A percentile compares a stretch with the other conserved stretches of the same genome.
Evolutionary conservation across 176 grass and related monocot genomes (phyloP).

Genomic region (Bromus sterilis): DNA sequence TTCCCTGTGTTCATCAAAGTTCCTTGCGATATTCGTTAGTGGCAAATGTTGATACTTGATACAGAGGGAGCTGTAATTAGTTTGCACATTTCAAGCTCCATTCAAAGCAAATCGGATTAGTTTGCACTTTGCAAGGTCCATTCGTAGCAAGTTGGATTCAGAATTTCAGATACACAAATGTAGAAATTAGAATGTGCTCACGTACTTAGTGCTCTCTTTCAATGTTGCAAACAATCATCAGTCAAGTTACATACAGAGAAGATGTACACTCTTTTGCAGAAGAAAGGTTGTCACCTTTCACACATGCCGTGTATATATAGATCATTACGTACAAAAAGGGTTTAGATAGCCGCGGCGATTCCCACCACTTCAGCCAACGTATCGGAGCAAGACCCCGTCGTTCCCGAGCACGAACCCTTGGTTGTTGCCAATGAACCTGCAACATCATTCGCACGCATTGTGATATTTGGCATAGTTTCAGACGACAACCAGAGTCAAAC

Average conservation of each 20-base stretch:
- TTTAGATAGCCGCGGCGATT: neutral
- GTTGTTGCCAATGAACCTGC: constrained; percentile 69
- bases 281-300: neutral
- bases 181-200: too few relatives aligned
- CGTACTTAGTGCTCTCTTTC: neutral
- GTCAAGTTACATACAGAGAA: neutral
- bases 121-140: neutral
- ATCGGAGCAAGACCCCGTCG: constrained; percentile 88
- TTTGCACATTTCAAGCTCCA: neutral
- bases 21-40: too few relatives aligned
- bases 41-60: too few relatives aligned
- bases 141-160: too few relatives aligned
- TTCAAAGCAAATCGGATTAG: too few relatives aligned
- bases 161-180: neutral
- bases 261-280: constrained; percentile 24
- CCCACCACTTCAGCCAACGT: constrained; percentile 34
- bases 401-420: constrained; percentile 84
- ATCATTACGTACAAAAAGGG: constrained; percentile 42
- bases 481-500: neutral
- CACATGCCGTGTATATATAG: neutral
- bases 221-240: neutral
- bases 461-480: neutral
- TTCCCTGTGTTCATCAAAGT: too few relatives aligned
- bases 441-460: neutral
- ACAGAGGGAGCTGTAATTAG: too few relatives aligned